These are phyloP conservation scores for Thelephora aurantiotincta DNA, from an alignment of 768 basidiomycete species.

Conservation along the genomic window DNA sequence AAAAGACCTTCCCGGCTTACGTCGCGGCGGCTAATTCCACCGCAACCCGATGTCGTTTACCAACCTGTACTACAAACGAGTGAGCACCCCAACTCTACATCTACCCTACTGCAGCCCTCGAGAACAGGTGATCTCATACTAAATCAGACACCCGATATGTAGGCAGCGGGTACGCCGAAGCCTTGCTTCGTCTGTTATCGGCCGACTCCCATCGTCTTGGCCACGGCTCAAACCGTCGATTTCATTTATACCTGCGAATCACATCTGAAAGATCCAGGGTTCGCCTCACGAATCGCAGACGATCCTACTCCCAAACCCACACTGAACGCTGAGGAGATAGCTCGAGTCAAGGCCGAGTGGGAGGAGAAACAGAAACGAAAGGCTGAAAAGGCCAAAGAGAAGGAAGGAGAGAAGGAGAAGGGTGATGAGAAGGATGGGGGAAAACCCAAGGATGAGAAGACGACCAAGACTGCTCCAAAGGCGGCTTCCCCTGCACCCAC, in stretches of 20 bases:
- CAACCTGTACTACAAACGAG: constrained; percentile 85
- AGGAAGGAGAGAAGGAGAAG: constrained; percentile 29
- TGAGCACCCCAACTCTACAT: constrained; percentile 22
- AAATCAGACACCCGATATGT: constrained; percentile 5
- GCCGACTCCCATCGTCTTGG: constrained; percentile 72
- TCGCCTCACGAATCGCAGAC: constrained; percentile 36
- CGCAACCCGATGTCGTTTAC: constrained; percentile 43
- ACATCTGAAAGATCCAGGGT: constrained; percentile 74
- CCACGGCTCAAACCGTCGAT: constrained; percentile 70
- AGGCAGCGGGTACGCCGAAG: constrained; percentile 70
- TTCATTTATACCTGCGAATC: constrained; percentile 74
- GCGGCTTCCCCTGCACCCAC: constrained; percentile 17
- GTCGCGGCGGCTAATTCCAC: too few relatives aligned
- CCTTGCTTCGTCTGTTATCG: constrained; percentile 70
- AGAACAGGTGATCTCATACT: constrained; percentile 4
- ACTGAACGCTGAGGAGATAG: constrained; percentile 56
- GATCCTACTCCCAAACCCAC: constrained; percentile 23
- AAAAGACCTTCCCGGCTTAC: too few relatives aligned
- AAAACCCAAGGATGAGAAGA: constrained; percentile 19
- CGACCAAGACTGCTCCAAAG: constrained; percentile 13
- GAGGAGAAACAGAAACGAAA: constrained; percentile 57
- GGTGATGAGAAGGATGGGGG: constrained; percentile 18
- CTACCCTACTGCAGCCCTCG: background rate
- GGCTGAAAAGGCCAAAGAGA: constrained; percentile 37
- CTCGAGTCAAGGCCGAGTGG: constrained; percentile 68